Evolutionary conservation across 1,284 basidiomycete genomes (phyloP).

Genomic region (Rhodotorula sp.): DNA sequence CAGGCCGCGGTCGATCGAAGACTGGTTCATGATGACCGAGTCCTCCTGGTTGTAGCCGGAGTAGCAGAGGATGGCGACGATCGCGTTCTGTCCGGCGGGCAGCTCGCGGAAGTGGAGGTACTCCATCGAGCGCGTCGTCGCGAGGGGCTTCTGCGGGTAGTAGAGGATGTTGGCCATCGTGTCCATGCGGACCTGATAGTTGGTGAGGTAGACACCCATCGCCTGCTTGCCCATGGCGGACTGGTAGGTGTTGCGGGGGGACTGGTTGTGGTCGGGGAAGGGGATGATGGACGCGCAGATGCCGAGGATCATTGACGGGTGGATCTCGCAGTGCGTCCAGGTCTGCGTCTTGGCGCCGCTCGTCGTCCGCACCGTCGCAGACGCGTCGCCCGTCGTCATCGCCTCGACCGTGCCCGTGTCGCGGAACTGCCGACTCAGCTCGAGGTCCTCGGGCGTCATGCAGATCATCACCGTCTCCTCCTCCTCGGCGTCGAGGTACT

Average conservation of each 20-base stretch:
- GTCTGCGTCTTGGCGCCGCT: slow-evolving; percentile 58
- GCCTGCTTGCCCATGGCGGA: slow-evolving; percentile 99
- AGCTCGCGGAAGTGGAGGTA: slow-evolving; percentile 96
- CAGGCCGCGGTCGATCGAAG: slow-evolving; percentile 93
- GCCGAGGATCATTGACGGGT: slow-evolving; percentile 97
- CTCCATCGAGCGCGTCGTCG: slow-evolving; percentile 98
- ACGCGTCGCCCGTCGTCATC: slow-evolving; percentile 43
- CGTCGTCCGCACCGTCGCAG: slow-evolving; percentile 52
- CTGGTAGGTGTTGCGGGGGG: slow-evolving; percentile 98
- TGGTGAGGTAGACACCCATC: slow-evolving; percentile 97
- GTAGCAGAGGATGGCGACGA: slow-evolving; percentile 97
- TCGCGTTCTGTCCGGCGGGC: slow-evolving; percentile 95
- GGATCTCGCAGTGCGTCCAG: slow-evolving; percentile 99
- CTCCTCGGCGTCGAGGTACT: slow-evolving; percentile 96
- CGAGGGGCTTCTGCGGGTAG: slow-evolving; percentile 98
- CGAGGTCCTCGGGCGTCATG: slow-evolving; percentile 95
- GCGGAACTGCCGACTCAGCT: slow-evolving; percentile 65
- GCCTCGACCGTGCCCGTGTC: slow-evolving; percentile 47
- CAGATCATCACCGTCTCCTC: slow-evolving; percentile 99
- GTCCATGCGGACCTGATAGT: slow-evolving; percentile 94
- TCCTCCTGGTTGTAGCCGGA: slow-evolving; percentile 99
- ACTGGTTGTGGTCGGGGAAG: slow-evolving; percentile 99
- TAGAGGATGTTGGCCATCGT: slow-evolving; percentile 98
- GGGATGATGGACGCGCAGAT: slow-evolving; percentile 99
- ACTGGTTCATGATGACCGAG: slow-evolving; percentile 99